Evolutionary conservation across 2,329 filamentous ascomycete species (phyloP), one percentile per base, ranked within the genome.

Genomic region (Alternaria metachromatica): DNA sequence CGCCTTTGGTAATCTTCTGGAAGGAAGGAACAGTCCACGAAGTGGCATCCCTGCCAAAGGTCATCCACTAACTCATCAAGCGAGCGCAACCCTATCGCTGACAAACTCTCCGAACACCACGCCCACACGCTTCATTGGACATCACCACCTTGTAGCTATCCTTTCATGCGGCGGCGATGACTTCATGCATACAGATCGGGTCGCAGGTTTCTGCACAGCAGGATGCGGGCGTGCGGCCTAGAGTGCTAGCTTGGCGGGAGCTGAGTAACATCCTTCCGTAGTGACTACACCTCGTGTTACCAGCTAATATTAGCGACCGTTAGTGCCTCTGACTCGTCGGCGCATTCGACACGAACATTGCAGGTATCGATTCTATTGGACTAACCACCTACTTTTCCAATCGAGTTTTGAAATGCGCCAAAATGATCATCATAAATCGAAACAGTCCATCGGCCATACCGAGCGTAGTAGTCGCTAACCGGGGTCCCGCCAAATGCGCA

Each of bases 221-320:
- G 37, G 55, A 46, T 55, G 46, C 46, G 51, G 57, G 54, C 66
- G 54, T 51, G 55, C 64, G 55, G 65, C 53, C 62, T 62, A 63
- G 43, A n/a, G 58, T 64, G 65, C 20, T 63, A 70, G 67, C 61
- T 63, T 64, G 57, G 68, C 67, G 62, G 71, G 62, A 74, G 76
- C 73, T 78, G 76, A 79, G 72, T 78, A 74, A 77, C 67, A 53
- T 55, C 45, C 57, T 66, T 56, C 58, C 59, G 41, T 43, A 45
- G 53, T 59, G 61, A 70, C 62, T 66, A 65, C 65, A 68, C 44
- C 67, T 75, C 70, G 71, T 75, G 70, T 72, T 68, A 61, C 70
- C 53, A 67, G 66, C 76, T 78, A 78, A 78, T 77, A 74, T 76
- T 78, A 76, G 73, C 71, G 62, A 58, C 50, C 51, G 58, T 60